A percentile compares a stretch with the other conserved stretches of the same genome.
phyloP scores from a whole-genome alignment of 331 rosid species.

The Pyrus hybrid region DNA sequence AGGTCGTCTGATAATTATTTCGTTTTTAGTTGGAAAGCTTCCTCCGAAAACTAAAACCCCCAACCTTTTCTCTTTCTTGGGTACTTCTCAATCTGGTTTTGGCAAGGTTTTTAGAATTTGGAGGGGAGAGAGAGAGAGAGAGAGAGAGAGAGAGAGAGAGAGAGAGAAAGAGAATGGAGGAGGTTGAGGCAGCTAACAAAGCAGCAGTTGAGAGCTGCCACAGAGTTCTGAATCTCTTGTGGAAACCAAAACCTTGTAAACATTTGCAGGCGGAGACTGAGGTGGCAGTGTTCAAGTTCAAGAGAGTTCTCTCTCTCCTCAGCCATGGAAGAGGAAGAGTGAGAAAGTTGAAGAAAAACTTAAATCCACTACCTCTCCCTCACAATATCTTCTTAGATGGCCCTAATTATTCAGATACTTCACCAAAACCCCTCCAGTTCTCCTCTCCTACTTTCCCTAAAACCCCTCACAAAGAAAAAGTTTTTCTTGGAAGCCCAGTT shows the following conservation, averaged over 20 bases:
- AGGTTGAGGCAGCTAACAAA: slow-evolving; percentile 78
- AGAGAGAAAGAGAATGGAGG: slow-evolving; percentile 43
- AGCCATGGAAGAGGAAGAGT: slow-evolving; percentile 74
- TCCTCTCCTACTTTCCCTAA: slow-evolving; percentile 32
- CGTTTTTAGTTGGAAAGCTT: too few relatives aligned
- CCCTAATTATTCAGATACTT: slow-evolving; percentile 40
- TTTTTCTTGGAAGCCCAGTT: slow-evolving; percentile 46
- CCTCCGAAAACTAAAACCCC: too few relatives aligned
- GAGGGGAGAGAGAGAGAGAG: background rate
- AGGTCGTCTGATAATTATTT: background rate
- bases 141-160: background rate
- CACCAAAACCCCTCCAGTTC: slow-evolving; percentile 27
- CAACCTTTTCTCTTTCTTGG: too few relatives aligned
- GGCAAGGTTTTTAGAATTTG: slow-evolving; percentile 4
- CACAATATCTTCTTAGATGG: slow-evolving; percentile 50
- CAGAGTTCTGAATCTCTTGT: slow-evolving; percentile 49
- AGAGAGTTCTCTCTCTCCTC: slow-evolving; percentile 74
- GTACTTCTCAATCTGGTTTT: background rate
- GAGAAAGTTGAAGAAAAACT: slow-evolving; percentile 38
- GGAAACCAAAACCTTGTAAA: slow-evolving; percentile 43
- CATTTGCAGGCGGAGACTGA: slow-evolving; percentile 56
- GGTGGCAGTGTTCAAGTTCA: slow-evolving; percentile 70
- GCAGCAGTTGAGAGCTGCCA: slow-evolving; percentile 79
- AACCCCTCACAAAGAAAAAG: background rate
- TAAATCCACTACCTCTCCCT: slow-evolving; percentile 37